Percentiles rank a stretch among this genome's conserved stretches.
phyloP scores from a whole-genome alignment of 2,329 filamentous ascomycete species.

The Trichoderma sp. region DNA sequence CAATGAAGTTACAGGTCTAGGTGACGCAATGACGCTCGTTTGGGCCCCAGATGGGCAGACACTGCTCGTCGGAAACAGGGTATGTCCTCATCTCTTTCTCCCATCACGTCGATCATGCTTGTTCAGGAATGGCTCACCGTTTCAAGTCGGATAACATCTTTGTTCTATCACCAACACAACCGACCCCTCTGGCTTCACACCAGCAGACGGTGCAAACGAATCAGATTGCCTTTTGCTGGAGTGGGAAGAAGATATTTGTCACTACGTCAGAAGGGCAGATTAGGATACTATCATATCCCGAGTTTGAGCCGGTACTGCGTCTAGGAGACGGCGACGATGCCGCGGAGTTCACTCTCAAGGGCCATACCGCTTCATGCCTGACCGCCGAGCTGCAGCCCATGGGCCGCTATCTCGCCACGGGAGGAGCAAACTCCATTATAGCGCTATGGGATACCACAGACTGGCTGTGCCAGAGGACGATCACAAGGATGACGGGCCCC shows the following conservation, averaged over 20 bases:
- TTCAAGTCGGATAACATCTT: slow-evolving; percentile 59
- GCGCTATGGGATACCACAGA: slow-evolving; percentile 74
- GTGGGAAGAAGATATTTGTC: slow-evolving; percentile 66
- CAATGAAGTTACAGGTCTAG: slow-evolving; percentile 65
- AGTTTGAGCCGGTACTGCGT: slow-evolving; percentile 54
- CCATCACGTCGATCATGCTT: not conserved
- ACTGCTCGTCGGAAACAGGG: slow-evolving; percentile 71
- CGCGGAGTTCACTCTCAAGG: slow-evolving; percentile 61
- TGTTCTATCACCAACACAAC: slow-evolving; percentile 58
- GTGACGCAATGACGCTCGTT: slow-evolving; percentile 66
- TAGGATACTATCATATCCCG: slow-evolving; percentile 67
- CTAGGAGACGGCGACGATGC: slow-evolving; percentile 45
- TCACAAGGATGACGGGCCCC: slow-evolving; percentile 66
- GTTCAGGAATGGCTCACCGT: not conserved
- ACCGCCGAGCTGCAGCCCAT: slow-evolving; percentile 67
- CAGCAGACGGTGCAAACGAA: slow-evolving; percentile 66
- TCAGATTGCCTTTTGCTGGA: slow-evolving; percentile 71
- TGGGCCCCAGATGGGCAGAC: slow-evolving; percentile 72
- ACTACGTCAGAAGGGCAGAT: slow-evolving; percentile 70
- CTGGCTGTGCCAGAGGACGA: slow-evolving; percentile 71
- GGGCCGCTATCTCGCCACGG: slow-evolving; percentile 69
- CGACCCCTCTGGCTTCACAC: slow-evolving; percentile 55
- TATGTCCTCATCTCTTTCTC: slow-evolving; percentile 33
- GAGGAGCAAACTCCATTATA: slow-evolving; percentile 72
- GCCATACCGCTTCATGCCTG: slow-evolving; percentile 71